These are phyloP conservation scores for Colletotrichum zoysiae DNA, from an alignment of 2,329 filamentous ascomycete species.

Conservation along the genomic window DNA sequence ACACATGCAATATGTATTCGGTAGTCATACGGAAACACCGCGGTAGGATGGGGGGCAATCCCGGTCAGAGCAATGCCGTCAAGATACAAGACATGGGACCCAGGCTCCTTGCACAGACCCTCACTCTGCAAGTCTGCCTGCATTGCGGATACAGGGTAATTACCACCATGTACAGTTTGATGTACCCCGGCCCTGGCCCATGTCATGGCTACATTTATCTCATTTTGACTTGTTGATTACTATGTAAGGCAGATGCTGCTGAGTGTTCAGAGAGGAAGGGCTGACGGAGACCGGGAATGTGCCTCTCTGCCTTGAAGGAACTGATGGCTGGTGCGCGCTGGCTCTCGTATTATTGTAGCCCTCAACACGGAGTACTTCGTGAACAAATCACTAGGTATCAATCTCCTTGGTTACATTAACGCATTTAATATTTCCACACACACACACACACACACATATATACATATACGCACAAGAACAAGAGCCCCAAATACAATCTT, in stretches of 20 bases:
- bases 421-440: background rate
- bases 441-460: background rate
- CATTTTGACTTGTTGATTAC: background rate
- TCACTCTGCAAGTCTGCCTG: background rate
- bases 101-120: constrained; percentile 9
- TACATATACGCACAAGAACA: background rate
- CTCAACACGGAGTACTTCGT: too few species aligned
- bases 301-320: background rate
- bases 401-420: background rate
- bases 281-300: background rate
- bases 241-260: background rate
- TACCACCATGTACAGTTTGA: background rate
- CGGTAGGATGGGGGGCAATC: background rate
- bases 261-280: background rate
- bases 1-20: background rate
- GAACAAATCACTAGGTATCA: background rate
- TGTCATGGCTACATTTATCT: background rate
- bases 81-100: constrained; percentile 13
- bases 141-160: background rate
- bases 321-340: background rate
- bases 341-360: background rate
- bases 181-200: background rate
- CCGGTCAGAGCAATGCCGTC: background rate
- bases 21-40: background rate
- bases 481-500: background rate